These are phyloP conservation scores for Passalora sequoiae DNA, from an alignment of 2,329 filamentous ascomycete species.

Conservation along the genomic window DNA sequence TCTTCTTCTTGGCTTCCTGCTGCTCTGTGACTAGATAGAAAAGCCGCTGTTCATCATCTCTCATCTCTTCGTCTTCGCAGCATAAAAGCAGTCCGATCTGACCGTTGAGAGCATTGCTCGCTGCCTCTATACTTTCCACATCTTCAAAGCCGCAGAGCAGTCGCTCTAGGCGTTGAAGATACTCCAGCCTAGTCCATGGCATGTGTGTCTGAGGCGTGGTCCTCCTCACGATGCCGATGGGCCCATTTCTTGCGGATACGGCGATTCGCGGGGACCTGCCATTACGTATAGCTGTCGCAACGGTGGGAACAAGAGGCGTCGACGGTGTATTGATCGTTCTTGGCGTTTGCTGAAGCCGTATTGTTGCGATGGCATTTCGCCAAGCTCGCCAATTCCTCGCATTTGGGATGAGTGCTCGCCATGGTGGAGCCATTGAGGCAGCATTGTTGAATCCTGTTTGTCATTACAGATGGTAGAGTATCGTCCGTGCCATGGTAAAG, in stretches of 20 bases:
- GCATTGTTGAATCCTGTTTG: background rate
- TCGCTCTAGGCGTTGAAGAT: background rate
- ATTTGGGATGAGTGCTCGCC: background rate
- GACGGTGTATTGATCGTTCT: background rate
- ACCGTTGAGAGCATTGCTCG: background rate
- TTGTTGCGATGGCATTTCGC: background rate
- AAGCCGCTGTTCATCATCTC: background rate
- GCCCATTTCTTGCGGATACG: background rate
- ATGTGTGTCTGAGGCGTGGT: background rate
- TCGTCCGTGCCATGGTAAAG: too few relatives aligned
- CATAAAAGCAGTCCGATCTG: background rate
- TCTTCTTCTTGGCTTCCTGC: background rate
- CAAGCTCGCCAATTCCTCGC: background rate
- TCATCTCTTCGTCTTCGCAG: background rate
- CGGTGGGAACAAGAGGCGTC: too few relatives aligned
- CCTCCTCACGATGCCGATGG: background rate
- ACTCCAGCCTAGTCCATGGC: background rate
- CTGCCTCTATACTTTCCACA: background rate
- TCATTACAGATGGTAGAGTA: too few relatives aligned
- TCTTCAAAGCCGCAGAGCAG: background rate
- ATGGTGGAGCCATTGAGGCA: background rate
- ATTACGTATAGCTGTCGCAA: background rate
- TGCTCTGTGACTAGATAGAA: background rate
- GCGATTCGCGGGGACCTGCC: background rate
- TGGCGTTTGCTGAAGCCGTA: background rate